A percentile compares a stretch with the other conserved stretches of the same genome.
phyloP scores from a whole-genome alignment of 1,284 basidiomycete genomes.

The Trametes pubescens region DNA sequence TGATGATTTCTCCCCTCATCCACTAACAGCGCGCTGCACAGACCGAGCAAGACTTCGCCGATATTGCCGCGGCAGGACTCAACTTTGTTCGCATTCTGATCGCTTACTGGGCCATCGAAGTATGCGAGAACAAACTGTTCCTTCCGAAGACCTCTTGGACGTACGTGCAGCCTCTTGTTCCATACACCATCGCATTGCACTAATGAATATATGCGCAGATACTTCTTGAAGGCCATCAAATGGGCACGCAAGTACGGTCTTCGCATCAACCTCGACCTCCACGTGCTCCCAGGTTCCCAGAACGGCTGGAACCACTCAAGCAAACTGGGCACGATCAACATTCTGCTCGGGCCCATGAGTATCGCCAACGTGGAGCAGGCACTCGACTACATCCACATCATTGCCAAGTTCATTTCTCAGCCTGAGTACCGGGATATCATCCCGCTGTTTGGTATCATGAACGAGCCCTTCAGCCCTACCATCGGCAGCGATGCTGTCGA shows the following conservation, averaged over 20 bases:
- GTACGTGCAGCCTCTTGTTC: conserved; percentile 45
- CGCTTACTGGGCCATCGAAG: conserved; percentile 85
- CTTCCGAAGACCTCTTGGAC: conserved; percentile 63
- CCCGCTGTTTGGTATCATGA: conserved; percentile 82
- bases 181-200: neutral
- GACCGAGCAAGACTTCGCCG: conserved; percentile 93
- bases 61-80: conserved; percentile 88
- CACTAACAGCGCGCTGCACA: conserved; percentile 30
- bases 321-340: conserved; percentile 70
- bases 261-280: conserved; percentile 91
- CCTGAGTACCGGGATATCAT: conserved; percentile 86
- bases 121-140: conserved; percentile 64
- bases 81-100: conserved; percentile 85
- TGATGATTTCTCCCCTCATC: neutral
- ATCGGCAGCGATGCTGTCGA: conserved; percentile 63
- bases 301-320: conserved; percentile 88
- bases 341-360: conserved; percentile 62
- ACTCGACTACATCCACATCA: conserved; percentile 86
- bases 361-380: conserved; percentile 89
- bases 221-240: conserved; percentile 87
- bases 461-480: conserved; percentile 70
- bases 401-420: conserved; percentile 92
- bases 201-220: conserved; percentile 51
- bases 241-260: conserved; percentile 98
- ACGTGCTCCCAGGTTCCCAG: conserved; percentile 80